phyloP scores from a whole-genome alignment of 179 eudicot species.

The Carnegiea gigantea region DNA sequence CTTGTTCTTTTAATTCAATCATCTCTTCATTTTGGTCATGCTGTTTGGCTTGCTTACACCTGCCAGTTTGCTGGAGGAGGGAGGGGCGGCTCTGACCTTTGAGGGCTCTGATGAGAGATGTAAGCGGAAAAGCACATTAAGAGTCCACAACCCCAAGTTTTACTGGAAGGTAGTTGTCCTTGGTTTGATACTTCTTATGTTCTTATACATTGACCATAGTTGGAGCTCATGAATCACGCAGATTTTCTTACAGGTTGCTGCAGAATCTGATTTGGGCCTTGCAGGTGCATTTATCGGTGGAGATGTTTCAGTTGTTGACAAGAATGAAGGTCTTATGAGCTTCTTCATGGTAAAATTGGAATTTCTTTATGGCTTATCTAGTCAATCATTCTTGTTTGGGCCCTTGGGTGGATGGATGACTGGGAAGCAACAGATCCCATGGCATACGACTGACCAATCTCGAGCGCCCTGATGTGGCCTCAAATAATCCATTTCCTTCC shows the following conservation, averaged over 20 bases:
- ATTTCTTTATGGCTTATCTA: neutral
- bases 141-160: constrained; percentile 44
- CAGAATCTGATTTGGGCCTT: constrained; percentile 89
- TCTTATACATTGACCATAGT: neutral
- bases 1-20: no score
- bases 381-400: no score
- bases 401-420: no score
- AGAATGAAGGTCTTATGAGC: constrained; percentile 70
- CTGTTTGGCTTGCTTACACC: neutral
- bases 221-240: neutral
- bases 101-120: constrained; percentile 54
- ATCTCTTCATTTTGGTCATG: no score
- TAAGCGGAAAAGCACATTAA: constrained; percentile 46
- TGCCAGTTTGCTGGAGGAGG: constrained; percentile 75
- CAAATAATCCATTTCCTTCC: no score
- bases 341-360: constrained; percentile 64
- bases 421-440: no score
- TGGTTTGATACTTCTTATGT: neutral
- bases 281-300: constrained; percentile 96
- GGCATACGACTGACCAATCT: no score
- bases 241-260: constrained; percentile 57
- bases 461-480: no score
- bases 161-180: constrained; percentile 45
- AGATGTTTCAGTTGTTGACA: constrained; percentile 80
- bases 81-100: constrained; percentile 67